Base-by-base conservation (phyloP, 2,329 filamentous ascomycete genomes). In the Lecanosticta acicola region DNA sequence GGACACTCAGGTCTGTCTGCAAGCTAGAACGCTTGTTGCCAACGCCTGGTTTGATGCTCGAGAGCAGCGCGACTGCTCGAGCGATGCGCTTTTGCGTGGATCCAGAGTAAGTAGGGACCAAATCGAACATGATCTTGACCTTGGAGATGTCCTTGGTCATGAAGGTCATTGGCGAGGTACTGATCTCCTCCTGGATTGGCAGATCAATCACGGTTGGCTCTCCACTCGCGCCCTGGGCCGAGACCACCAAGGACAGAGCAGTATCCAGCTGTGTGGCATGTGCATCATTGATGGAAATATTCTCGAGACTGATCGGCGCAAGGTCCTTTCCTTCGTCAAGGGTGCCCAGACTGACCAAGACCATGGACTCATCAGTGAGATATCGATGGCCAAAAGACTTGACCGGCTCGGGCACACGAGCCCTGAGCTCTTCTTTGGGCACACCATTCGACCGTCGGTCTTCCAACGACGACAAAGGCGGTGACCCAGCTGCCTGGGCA, bases 341-440 rank as follows among this genome's bases (percentile, higher is more conserved):
- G 0, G 87, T 91, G 0, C 93, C 93, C 7, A 98, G 72, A 60
- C 88, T 96, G 58, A 98, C 90, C 39, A 97, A 75, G 3, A 98
- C 80, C 73, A 98, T 83, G 52, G 87, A 87, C 59, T 94, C 84
- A 41, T 94, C 81, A 14, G 82, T 94, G 41, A 98, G 77, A 68
- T 97, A 98, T 43, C 91, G 82, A 72, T 98, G 93, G 45, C 93
- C 93, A 66, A 97, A 98, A 1, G 88, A 87, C 68, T 97, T 97
- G 54, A 97, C 79, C 3, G 90, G 84, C 53, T 96, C 88, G 2
- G 82, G 72, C 4, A 76, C 69, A 53, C 50, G 59, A 36, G 66
- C 16, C 50, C 57, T 60, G 17, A 49, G 35, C n/a, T 51, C 53
- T 40, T 72, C 67, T 45, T 70, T 68, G 7, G 66, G 59, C 45